phyloP scores from a whole-genome alignment of 2,329 filamentous ascomycete species.

The Calonectria pseudoturangicola region DNA sequence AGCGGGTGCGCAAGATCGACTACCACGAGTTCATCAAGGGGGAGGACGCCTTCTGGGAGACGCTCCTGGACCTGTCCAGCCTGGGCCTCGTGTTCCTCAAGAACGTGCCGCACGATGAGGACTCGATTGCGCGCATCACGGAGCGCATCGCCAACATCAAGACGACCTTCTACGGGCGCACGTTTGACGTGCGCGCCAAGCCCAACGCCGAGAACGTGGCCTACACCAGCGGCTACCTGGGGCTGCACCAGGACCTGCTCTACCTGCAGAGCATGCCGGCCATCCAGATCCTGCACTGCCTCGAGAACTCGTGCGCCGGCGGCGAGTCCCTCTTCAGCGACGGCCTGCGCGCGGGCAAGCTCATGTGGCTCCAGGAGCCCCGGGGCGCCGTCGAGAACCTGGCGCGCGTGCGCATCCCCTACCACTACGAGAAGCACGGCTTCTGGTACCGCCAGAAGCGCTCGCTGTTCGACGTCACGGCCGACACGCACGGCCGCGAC shows the following conservation, averaged over 20 bases:
- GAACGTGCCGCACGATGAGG: constrained; percentile 81
- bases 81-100: constrained; percentile 87
- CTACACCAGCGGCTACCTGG: constrained; percentile 87
- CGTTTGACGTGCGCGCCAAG: constrained; percentile 91
- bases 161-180: constrained; percentile 92
- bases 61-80: constrained; percentile 76
- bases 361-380: constrained; percentile 55
- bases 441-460: constrained; percentile 77
- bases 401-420: constrained; percentile 69
- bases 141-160: constrained; percentile 85
- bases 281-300: constrained; percentile 91
- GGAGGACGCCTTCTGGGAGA: constrained; percentile 72
- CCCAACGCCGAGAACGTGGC: constrained; percentile 91
- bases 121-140: constrained; percentile 80
- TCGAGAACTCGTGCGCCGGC: constrained; percentile 85
- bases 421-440: constrained; percentile 81
- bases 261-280: constrained; percentile 88
- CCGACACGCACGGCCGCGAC: constrained; percentile 40
- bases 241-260: constrained; percentile 94
- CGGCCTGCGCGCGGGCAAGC: constrained; percentile 75
- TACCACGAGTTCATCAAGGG: constrained; percentile 84
- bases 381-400: constrained; percentile 61
- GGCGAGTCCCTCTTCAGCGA: constrained; percentile 93
- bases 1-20: constrained; percentile 74
- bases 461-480: constrained; percentile 68